Evolutionary conservation across 768 basidiomycete species (phyloP), one percentile per base, ranked within the genome.

Genomic region (Lactifluus rugatus): DNA sequence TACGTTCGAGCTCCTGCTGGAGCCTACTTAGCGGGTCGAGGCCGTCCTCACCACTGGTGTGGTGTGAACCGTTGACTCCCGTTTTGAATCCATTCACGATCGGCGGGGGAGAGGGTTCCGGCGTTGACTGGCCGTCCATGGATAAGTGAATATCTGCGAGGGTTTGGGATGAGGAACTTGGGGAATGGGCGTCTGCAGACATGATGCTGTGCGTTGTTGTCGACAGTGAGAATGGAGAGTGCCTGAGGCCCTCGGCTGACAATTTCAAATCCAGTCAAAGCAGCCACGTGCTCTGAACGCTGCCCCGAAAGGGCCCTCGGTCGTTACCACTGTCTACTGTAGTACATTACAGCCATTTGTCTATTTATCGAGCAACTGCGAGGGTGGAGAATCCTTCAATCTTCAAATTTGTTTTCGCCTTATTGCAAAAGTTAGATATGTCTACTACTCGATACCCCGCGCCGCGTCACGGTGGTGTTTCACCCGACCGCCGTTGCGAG

Each of bases 1-100:
- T 84, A 50, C 78, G 76, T 47, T 82, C 81, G 32, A 98, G 80
- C 69, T 94, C 90, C 51, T 77, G 75, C 70, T 89, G 83, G 5
- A 96, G 76, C 60, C 77, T 75, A 51, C 77, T 71, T 32, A 83
- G 65, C 3, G 81, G 78, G 66, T 85, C 82, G 45, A 74, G 67
- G 37, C 66, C 66, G 26, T 73, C 73, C 23, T 72, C 68, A 51
- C 75, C 75, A 9, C 70, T 69, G 31, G 67, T 64, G 37, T 68
- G 66, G 42, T 68, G 70, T 37, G 28, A 7, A 17, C 64, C 66
- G 49, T 68, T 66, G 14, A 57, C 23, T 2, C 57, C 36, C 13
- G 65, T 51, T 49, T 69, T 69, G 32, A 66, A 39, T 28, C 69
- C 69, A 53, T 63, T 63, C n/a, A 57, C 21, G 3, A 57, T 46